These are phyloP conservation scores for Parasarocladium wereldwijsianum DNA, from an alignment of 2,329 filamentous ascomycete genomes.

Conservation along the genomic window DNA sequence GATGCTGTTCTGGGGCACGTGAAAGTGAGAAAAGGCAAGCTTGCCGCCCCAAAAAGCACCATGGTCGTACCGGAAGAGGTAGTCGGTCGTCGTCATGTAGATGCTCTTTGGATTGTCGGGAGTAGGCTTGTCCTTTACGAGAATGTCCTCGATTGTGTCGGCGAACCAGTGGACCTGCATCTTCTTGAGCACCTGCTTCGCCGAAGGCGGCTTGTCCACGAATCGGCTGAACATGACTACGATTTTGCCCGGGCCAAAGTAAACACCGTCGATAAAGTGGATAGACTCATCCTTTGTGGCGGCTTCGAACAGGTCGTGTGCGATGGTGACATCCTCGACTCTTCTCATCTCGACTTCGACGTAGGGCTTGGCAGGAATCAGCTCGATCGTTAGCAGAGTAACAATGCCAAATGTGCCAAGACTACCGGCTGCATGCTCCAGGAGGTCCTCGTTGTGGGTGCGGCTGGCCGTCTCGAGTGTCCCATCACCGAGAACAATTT, in stretches of 20 bases:
- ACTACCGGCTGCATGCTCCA: slow-evolving; percentile 35
- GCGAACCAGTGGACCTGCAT: slow-evolving; percentile 17
- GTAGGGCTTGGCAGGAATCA: slow-evolving; percentile 29
- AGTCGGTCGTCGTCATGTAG: slow-evolving; percentile 31
- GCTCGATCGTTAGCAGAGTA: slow-evolving; percentile 36
- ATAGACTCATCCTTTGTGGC: slow-evolving; percentile 12
- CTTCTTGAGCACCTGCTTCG: slow-evolving; percentile 23
- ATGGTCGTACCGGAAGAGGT: slow-evolving; percentile 42
- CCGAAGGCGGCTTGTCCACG: slow-evolving; percentile 24
- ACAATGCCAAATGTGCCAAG: slow-evolving; percentile 41
- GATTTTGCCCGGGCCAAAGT: slow-evolving; percentile 29
- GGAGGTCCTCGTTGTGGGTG: slow-evolving; percentile 30
- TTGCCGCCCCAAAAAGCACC: slow-evolving; percentile 39
- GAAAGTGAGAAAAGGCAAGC: slow-evolving; percentile 35
- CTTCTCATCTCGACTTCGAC: slow-evolving; percentile 35
- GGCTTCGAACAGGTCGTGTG: slow-evolving; percentile 22
- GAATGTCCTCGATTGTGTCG: slow-evolving; percentile 13
- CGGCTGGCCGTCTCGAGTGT: slow-evolving; percentile 30
- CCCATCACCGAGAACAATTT: slow-evolving; percentile 40
- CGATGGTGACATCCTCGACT: slow-evolving; percentile 14
- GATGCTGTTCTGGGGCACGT: slow-evolving; percentile 32
- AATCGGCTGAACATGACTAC: slow-evolving; percentile 36
- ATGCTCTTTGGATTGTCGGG: slow-evolving; percentile 9
- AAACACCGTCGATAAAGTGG: slow-evolving; percentile 44
- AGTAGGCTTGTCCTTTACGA: slow-evolving; percentile 12